Evolutionary conservation across 805 yeast species (phyloP).

Genomic region (Candida palmyrensis): DNA sequence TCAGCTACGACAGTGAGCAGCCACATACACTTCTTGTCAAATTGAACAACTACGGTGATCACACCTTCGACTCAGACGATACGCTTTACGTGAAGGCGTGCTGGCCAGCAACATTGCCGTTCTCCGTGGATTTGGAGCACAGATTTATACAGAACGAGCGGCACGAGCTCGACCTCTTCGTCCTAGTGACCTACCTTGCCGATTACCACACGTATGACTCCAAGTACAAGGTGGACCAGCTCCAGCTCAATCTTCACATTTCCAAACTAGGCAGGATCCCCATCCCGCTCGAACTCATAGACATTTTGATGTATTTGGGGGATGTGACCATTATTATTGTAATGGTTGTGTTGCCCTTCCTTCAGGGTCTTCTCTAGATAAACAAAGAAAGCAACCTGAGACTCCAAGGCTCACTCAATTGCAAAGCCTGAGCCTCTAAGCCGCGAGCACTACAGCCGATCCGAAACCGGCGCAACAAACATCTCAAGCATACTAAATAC

Average conservation of each 20-base stretch:
- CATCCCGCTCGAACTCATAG: conserved; percentile 28
- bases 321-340: conserved; percentile 17
- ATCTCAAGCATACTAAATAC: too few relatives aligned
- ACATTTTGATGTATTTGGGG: conserved; percentile 20
- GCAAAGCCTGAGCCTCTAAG: too few relatives aligned
- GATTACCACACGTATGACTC: conserved; percentile 18
- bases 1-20: neutral
- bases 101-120: conserved; percentile 33
- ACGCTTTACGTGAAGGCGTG: conserved; percentile 25
- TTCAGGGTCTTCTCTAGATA: conserved; percentile 1
- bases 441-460: too few relatives aligned
- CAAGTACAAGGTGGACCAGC: conserved; percentile 6
- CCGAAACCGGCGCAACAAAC: too few relatives aligned
- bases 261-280: conserved; percentile 27
- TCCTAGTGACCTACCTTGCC: conserved; percentile 16
- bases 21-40: conserved; percentile 19
- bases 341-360: conserved; percentile 7
- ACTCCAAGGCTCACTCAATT: too few relatives aligned
- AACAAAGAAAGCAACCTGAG: neutral
- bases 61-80: conserved; percentile 20
- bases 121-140: conserved; percentile 18
- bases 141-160: conserved; percentile 12
- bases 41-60: conserved; percentile 29
- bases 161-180: conserved; percentile 16
- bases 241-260: conserved; percentile 20